These are phyloP conservation scores for Firmiana major DNA, from an alignment of 345 rosid genomes.

Conservation along the genomic window DNA sequence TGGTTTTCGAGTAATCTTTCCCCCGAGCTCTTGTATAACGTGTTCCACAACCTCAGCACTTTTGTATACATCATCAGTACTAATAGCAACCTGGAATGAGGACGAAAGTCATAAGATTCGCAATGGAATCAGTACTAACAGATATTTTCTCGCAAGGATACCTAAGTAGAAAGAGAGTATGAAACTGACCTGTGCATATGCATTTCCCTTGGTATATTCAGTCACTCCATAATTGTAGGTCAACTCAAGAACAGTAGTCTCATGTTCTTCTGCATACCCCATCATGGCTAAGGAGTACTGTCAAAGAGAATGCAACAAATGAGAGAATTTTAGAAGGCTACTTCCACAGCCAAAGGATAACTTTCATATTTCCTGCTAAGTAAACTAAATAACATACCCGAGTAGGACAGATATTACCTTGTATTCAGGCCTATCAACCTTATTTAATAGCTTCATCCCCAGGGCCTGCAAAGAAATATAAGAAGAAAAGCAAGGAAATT, in stretches of 20 bases:
- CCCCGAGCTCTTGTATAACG: constrained; percentile 80
- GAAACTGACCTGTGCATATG: constrained; percentile 72
- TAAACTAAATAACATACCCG: not conserved
- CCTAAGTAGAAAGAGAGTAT: constrained; percentile 3
- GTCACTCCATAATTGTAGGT: constrained; percentile 81
- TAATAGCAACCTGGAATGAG: constrained; percentile 54
- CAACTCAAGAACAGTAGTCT: constrained; percentile 79
- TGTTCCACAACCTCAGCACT: constrained; percentile 79
- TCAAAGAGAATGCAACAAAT: constrained; percentile 4
- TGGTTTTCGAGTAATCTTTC: constrained; percentile 78
- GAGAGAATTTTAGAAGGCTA: not conserved
- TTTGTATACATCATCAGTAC: constrained; percentile 93
- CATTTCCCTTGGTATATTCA: constrained; percentile 91
- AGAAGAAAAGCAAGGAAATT: not conserved
- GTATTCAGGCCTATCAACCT: constrained; percentile 62
- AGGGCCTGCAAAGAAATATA: constrained; percentile 50
- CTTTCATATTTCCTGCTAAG: not conserved
- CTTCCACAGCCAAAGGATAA: not conserved
- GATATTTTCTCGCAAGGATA: not conserved
- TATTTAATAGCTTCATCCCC: constrained; percentile 81
- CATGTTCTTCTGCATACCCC: constrained; percentile 82
- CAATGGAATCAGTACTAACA: not conserved
- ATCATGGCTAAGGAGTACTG: constrained; percentile 86
- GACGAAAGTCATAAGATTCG: not conserved
- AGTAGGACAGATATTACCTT: constrained; percentile 42